phyloP scores from a whole-genome alignment of 352 stramenopile genomes.

The Phytophthora pisi region DNA sequence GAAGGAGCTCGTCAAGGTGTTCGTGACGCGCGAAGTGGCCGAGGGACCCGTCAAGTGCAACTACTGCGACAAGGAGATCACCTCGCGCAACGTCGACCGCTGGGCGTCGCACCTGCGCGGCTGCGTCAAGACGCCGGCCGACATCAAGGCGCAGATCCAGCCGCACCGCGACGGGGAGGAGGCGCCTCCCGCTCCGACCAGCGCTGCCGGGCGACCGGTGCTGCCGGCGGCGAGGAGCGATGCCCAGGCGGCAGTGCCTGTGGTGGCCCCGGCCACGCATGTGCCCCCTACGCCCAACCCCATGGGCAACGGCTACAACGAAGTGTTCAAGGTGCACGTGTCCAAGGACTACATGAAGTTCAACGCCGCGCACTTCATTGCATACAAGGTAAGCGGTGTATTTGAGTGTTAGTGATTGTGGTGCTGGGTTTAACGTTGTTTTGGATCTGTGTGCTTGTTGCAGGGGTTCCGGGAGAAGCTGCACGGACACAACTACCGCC shows the following conservation, averaged over 20 bases:
- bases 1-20: slow-evolving; percentile 78
- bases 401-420: not conserved
- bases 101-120: slow-evolving; percentile 83
- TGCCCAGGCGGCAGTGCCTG: not conserved
- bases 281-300: slow-evolving; percentile 22
- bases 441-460: slow-evolving; percentile 1
- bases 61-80: slow-evolving; percentile 88
- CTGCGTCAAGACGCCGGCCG: slow-evolving; percentile 77
- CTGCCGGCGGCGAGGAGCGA: slow-evolving; percentile 2
- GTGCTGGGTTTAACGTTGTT: slow-evolving; percentile 1
- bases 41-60: slow-evolving; percentile 77
- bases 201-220: not conserved
- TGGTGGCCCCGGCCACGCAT: slow-evolving; percentile 9
- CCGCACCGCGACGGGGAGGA: slow-evolving; percentile 39
- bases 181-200: slow-evolving; percentile 8
- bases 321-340: slow-evolving; percentile 89
- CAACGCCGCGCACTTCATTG: slow-evolving; percentile 90
- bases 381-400: slow-evolving; percentile 67
- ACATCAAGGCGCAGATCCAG: slow-evolving; percentile 81
- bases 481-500: slow-evolving; percentile 98
- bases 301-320: slow-evolving; percentile 50
- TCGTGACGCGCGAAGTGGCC: slow-evolving; percentile 64
- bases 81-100: slow-evolving; percentile 82
- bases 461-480: slow-evolving; percentile 96
- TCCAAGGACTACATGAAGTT: slow-evolving; percentile 94